A percentile compares a stretch with the other conserved stretches of the same genome.
phyloP scores from a whole-genome alignment of 2,329 filamentous ascomycete genomes.

The Pyricularia grisea region DNA sequence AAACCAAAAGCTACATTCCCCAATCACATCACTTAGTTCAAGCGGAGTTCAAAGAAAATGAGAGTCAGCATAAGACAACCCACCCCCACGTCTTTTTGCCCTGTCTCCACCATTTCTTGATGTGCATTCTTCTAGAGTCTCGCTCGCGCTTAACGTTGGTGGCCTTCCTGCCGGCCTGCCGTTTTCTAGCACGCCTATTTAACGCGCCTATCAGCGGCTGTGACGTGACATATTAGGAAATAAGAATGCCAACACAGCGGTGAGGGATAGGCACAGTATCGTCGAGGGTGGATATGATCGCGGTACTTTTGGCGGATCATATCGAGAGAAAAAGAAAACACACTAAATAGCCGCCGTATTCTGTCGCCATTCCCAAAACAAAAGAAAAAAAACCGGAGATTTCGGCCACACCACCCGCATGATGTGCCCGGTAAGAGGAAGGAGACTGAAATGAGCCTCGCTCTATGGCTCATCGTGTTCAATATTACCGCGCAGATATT shows the following conservation, averaged over 20 bases:
- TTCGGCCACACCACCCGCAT: neutral
- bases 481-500: neutral
- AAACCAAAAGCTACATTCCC: neutral
- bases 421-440: neutral
- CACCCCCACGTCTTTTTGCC: neutral
- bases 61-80: neutral
- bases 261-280: neutral
- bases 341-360: neutral
- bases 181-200: neutral
- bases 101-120: neutral
- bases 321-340: neutral
- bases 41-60: neutral
- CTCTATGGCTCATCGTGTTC: neutral
- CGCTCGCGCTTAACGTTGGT: neutral
- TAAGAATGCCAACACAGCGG: neutral
- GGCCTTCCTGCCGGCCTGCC: neutral
- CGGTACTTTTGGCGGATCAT: too few species aligned
- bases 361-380: neutral
- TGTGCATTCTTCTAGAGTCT: neutral
- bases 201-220: neutral
- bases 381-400: neutral
- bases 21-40: neutral
- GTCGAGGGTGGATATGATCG: neutral
- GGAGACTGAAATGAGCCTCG: neutral
- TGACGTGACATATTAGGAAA: neutral